Base-by-base conservation (phyloP, 140 eudicot species). In the Oenanthe javanica region DNA sequence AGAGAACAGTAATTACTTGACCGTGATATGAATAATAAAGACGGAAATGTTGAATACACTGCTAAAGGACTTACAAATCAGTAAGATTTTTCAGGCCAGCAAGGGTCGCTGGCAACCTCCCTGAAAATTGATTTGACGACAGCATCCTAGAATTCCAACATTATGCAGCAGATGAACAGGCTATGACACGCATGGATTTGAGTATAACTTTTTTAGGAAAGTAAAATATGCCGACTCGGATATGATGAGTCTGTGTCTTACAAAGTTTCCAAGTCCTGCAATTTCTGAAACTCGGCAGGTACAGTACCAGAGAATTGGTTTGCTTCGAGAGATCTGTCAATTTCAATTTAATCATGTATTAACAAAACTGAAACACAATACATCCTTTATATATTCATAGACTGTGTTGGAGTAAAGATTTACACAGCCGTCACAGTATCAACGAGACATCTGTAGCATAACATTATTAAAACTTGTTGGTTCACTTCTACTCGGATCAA, bases 321-420 rank as follows among this genome's bases (percentile, higher is more conserved):
- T 77, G 85, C 92, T 84, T 93, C 98, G 51, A 93, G 89, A 79
- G 82, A 69, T 88, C 98, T 93, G 91, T 49, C 51, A 75, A 78
- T 63, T 76, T 74, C 43, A 75, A 70, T 47, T 54, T 48, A 78
- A 76, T 67, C n/a, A 50, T 70, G 19, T 40, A 49, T 5, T 9
- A 16, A 50, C 7, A 55, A 54, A 81, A 46, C 27, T 61, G 47
- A 40, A 55, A 54, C 31, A 77, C 14, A 50, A 36, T 27, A 78
- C 42, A 45, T n/a, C 9, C 67, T 14, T 10, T 18, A 23, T 21
- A 15, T 77, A 40, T 47, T 38, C 31, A 38, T 40, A 55, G 54
- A 19, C 55, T 38, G 49, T 25, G 46, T n/a, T 19, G 2, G 52
- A 19, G 54, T 0, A 36, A 0, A 23, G 36, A 54, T 55, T 63